Conservation (phyloP, 805 yeast genomes). For the Nakazawaea ernobii region DNA sequence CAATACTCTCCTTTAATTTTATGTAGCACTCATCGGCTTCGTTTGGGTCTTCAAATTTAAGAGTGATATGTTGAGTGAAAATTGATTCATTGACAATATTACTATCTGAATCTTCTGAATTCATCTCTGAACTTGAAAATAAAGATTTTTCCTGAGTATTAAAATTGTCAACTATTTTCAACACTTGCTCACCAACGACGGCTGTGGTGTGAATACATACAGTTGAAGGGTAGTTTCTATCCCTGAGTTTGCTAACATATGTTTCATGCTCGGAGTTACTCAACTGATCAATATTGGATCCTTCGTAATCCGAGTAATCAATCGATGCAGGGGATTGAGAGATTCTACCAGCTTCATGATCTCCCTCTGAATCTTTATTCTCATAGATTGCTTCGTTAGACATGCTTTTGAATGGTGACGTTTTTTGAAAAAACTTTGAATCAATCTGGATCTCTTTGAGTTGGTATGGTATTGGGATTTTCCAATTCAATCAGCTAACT, state of each 20-base stretch:
- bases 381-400: neutral
- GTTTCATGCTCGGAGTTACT: constrained; percentile 1
- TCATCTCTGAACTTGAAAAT: neutral
- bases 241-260: neutral
- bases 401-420: neutral
- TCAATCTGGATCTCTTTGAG: too few species aligned
- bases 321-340: neutral
- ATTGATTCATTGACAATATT: neutral
- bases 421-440: too few species aligned
- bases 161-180: neutral
- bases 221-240: neutral
- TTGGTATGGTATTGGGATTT: too few species aligned
- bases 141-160: neutral
- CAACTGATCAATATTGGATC: neutral
- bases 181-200: neutral
- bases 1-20: neutral
- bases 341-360: neutral
- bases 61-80: constrained; percentile 1
- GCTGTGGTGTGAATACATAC: neutral
- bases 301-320: neutral
- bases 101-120: neutral
- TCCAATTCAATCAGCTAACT: too few species aligned
- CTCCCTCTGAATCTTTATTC: neutral
- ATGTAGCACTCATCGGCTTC: constrained; percentile 3
- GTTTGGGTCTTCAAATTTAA: constrained; percentile 2